Conservation (phyloP, 495 filamentous ascomycete species). For the Gamarada debralockiae region DNA sequence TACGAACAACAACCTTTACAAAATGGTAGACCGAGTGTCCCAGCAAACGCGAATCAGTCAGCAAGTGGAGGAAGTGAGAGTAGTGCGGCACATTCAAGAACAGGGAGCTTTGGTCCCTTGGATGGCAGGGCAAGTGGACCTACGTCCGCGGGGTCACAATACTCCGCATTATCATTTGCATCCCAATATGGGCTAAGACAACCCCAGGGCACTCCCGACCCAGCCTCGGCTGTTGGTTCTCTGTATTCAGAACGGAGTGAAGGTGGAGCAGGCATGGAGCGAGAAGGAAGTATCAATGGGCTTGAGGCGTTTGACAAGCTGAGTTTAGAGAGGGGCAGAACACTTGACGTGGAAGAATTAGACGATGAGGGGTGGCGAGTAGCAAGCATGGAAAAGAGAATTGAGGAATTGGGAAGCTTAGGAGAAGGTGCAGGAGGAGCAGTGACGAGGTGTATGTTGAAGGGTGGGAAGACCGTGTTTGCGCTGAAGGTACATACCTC, state of each 20-base stretch:
- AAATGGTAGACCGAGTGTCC: slow-evolving; percentile 44
- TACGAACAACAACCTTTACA: slow-evolving; percentile 46
- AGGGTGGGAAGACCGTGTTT: slow-evolving; percentile 90
- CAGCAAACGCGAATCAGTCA: slow-evolving; percentile 35
- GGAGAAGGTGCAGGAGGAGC: slow-evolving; percentile 96
- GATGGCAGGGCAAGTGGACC: slow-evolving; percentile 72
- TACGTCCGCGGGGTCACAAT: slow-evolving; percentile 77
- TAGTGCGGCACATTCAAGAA: slow-evolving; percentile 62
- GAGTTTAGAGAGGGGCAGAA: slow-evolving; percentile 71
- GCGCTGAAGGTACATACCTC: slow-evolving; percentile 76
- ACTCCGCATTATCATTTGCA: slow-evolving; percentile 71
- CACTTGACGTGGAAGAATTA: slow-evolving; percentile 85
- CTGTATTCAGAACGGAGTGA: slow-evolving; percentile 73
- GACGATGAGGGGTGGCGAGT: slow-evolving; percentile 95
- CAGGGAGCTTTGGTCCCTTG: slow-evolving; percentile 68
- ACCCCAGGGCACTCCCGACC: slow-evolving; percentile 69
- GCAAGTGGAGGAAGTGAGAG: slow-evolving; percentile 69
- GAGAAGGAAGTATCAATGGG: slow-evolving; percentile 65
- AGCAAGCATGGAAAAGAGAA: slow-evolving; percentile 81
- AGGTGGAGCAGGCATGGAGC: slow-evolving; percentile 63
- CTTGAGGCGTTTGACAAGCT: slow-evolving; percentile 63
- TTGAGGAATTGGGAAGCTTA: slow-evolving; percentile 82
- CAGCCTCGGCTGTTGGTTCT: slow-evolving; percentile 81
- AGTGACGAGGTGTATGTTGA: slow-evolving; percentile 84
- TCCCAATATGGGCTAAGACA: slow-evolving; percentile 56